A percentile compares a stretch with the other conserved stretches of the same genome.
Evolutionary conservation across 2,329 filamentous ascomycete species (phyloP).

Genomic region (Alternaria infectoria): DNA sequence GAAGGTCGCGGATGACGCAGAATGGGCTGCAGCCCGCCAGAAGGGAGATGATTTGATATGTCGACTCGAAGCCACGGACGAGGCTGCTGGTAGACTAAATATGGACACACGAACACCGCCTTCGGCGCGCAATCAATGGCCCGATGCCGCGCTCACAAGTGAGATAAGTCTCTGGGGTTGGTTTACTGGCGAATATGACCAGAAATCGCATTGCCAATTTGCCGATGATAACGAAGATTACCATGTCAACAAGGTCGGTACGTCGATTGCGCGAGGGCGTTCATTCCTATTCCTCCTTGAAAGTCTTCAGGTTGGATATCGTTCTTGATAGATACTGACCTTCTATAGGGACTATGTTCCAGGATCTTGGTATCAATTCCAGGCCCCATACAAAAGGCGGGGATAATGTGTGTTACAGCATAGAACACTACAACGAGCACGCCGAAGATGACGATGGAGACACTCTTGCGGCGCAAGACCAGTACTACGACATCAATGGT

Average conservation of each 20-base stretch:
- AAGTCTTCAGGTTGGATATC: too few species aligned
- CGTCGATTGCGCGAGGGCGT: too few species aligned
- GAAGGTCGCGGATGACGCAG: neutral
- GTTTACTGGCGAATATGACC: neutral
- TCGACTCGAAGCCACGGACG: neutral
- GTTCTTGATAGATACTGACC: too few species aligned
- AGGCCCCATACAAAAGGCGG: neutral
- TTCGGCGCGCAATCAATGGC: neutral
- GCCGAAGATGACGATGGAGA: neutral
- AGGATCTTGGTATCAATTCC: too few species aligned
- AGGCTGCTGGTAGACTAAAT: neutral
- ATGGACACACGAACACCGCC: neutral
- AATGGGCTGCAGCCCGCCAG: neutral
- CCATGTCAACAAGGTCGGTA: too few species aligned
- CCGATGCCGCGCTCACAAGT: neutral
- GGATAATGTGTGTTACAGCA: conserved; percentile 10
- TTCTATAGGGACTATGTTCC: neutral
- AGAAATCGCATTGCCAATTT: conserved; percentile 1
- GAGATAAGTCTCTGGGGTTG: neutral
- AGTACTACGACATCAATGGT: too few species aligned
- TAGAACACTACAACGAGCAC: conserved; percentile 12
- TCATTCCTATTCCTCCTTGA: too few species aligned
- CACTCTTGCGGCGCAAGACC: too few species aligned
- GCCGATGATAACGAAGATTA: too few species aligned
- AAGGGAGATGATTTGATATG: neutral